Percentiles rank a stretch among this genome's conserved stretches.
These are phyloP conservation scores for Puccinia novopanici DNA, from an alignment of 1,284 basidiomycete genomes.

Conservation along the genomic window DNA sequence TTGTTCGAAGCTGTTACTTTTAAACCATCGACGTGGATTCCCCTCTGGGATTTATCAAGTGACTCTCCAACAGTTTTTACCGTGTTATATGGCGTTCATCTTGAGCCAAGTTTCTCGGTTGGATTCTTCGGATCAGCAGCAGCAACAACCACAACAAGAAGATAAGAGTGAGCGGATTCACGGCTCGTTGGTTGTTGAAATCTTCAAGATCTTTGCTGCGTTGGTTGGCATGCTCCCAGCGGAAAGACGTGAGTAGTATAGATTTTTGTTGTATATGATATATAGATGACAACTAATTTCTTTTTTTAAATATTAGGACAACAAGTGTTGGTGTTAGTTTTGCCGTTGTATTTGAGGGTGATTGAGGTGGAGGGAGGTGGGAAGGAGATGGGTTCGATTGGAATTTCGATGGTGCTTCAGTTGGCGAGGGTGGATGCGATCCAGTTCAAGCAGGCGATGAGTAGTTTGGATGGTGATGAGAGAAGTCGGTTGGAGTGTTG, in stretches of 20 bases:
- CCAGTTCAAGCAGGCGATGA: conserved; percentile 39
- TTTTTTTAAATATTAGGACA: conserved; percentile 18
- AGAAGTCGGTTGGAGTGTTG: conserved; percentile 16
- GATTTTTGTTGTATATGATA: not conserved
- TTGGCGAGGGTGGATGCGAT: conserved; percentile 26
- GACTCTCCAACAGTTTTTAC: conserved; percentile 23
- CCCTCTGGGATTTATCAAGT: conserved; percentile 25
- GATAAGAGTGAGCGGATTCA: conserved; percentile 21
- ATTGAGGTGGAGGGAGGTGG: conserved; percentile 3
- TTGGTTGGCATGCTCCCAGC: conserved; percentile 12
- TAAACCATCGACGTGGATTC: not conserved
- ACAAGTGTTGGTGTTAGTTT: conserved; percentile 38
- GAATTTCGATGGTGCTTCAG: conserved; percentile 19
- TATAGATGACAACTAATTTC: not conserved
- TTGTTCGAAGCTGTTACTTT: conserved; percentile 45
- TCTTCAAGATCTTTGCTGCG: conserved; percentile 39
- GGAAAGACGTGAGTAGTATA: conserved; percentile 32
- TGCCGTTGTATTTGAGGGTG: conserved; percentile 44
- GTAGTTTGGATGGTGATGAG: conserved; percentile 18
- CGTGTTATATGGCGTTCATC: conserved; percentile 14
- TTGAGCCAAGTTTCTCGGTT: not conserved
- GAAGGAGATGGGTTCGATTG: conserved; percentile 2
- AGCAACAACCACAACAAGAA: not conserved
- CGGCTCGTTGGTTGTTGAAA: conserved; percentile 6
- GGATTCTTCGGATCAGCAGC: not conserved